Evolutionary conservation across 768 basidiomycete species (phyloP), one percentile per base, ranked within the genome.

Genomic region (Coprinopsis marcescibilis): DNA sequence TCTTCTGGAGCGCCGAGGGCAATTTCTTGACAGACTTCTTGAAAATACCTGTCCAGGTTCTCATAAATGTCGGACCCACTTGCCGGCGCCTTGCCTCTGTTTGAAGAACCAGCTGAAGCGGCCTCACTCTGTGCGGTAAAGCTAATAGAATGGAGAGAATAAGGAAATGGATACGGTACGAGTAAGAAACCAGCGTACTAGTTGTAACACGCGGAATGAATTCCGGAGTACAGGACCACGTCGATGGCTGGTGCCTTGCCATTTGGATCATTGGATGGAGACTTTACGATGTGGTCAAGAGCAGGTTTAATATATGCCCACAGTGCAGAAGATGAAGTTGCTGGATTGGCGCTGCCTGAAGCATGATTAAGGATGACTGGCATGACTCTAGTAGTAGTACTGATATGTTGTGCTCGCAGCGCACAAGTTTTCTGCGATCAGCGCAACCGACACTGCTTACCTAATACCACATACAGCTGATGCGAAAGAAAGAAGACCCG

Each of bases 151-250:
- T 39, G 48, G 26, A 45, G 46, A 23, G 36, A 29, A 24, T 37
- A 24, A 44, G 14, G 42, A 10, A 10, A 48, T 27, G 17, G 14
- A 4, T 4, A n/a, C 26, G 19, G 26, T 29, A 14, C 24, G 13
- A 30, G n/a, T 50, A 50, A 54, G 53, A 54, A 45, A 57, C 49
- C 27, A 34, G 19, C 23, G 32, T 54, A 81, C 76, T 86, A 88
- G 67, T 87, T 85, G 70, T 89, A 88, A 46, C 80, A 80, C n/a
- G 85, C 83, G 15, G 85, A 85, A 62, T 88, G 84, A 32, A 88
- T 81, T 49, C 84, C 83, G 60, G 83, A 78, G 57, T 87, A 85
- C 54, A 85, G 83, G 21, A 67, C 73, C 46, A 83, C 73, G 53
- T 86, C 85, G 55, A 88, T 79, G 11, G 81, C 68, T 27, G 86